Evolutionary conservation across 164 flowering plant species (phyloP).

Genomic region (Dillenia turbinata): DNA sequence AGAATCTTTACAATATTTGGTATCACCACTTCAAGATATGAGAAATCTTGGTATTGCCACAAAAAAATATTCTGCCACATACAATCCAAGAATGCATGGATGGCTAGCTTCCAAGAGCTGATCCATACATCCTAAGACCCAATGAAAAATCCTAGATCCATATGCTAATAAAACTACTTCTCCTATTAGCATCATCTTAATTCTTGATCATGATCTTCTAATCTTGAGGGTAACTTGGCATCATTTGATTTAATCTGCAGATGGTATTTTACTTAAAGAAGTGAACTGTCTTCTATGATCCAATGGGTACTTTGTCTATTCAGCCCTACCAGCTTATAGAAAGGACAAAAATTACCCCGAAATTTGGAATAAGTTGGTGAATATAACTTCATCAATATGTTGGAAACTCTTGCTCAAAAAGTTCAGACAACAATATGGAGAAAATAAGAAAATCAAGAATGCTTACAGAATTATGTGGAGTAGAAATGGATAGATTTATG

Average conservation of each 20-base stretch:
- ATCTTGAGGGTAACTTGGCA: too few species aligned
- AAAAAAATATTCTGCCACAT: too few species aligned
- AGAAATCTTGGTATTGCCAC: too few species aligned
- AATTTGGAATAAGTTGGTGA: slow-evolving; percentile 81
- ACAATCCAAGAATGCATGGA: too few species aligned
- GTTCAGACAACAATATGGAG: slow-evolving; percentile 96
- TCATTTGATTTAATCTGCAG: slow-evolving; percentile 29
- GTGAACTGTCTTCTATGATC: slow-evolving; percentile 71
- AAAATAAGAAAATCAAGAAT: slow-evolving; percentile 51
- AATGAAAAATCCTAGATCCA: too few species aligned
- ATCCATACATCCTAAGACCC: too few species aligned
- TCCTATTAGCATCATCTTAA: too few species aligned
- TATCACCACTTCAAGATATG: too few species aligned
- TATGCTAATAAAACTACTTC: too few species aligned
- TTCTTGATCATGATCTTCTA: too few species aligned
- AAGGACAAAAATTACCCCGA: slow-evolving; percentile 81
- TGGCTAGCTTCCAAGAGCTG: too few species aligned
- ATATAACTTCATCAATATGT: slow-evolving; percentile 87
- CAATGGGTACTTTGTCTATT: slow-evolving; percentile 92
- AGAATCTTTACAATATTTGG: too few species aligned
- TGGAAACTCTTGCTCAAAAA: slow-evolving; percentile 86
- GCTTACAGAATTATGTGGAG: slow-evolving; percentile 55
- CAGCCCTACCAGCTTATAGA: slow-evolving; percentile 95
- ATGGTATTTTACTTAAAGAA: slow-evolving; percentile 90
- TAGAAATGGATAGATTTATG: slow-evolving; percentile 53